Evolutionary conservation across 345 rosid species (phyloP).

Genomic region (Nasturtium officinale): DNA sequence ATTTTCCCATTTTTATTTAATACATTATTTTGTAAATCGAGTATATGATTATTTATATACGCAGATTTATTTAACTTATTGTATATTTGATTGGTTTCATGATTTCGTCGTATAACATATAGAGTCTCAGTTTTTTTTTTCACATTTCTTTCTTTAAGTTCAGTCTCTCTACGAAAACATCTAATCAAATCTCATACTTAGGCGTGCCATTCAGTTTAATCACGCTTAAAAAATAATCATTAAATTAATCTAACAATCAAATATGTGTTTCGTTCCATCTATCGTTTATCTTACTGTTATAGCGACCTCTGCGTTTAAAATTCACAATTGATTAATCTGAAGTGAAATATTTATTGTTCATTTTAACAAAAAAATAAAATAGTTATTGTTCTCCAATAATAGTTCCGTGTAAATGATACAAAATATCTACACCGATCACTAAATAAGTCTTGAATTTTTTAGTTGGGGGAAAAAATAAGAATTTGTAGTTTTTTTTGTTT

Average conservation of each 20-base stretch:
- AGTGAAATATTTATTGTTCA: too few species aligned
- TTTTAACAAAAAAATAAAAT: too few species aligned
- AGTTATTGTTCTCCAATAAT: too few species aligned
- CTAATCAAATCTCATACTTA: background rate
- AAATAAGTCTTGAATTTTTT: background rate
- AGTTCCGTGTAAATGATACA: background rate
- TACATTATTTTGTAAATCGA: constrained; percentile 30
- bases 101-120: constrained; percentile 17
- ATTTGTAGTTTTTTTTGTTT: too few species aligned
- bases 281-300: background rate
- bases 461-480: background rate
- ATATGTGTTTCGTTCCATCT: background rate
- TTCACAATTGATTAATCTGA: background rate
- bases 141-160: background rate
- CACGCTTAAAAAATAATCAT: background rate
- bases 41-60: constrained; percentile 34
- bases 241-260: background rate
- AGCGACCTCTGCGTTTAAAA: background rate
- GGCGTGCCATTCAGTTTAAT: background rate
- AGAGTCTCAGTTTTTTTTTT: background rate
- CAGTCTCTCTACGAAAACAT: background rate
- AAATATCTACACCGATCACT: background rate
- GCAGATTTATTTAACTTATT: constrained; percentile 18
- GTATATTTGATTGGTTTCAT: constrained; percentile 38
- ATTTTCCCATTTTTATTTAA: constrained; percentile 14